Conservation (phyloP, 2,329 filamentous ascomycete genomes). For the Diaporthe citri region DNA sequence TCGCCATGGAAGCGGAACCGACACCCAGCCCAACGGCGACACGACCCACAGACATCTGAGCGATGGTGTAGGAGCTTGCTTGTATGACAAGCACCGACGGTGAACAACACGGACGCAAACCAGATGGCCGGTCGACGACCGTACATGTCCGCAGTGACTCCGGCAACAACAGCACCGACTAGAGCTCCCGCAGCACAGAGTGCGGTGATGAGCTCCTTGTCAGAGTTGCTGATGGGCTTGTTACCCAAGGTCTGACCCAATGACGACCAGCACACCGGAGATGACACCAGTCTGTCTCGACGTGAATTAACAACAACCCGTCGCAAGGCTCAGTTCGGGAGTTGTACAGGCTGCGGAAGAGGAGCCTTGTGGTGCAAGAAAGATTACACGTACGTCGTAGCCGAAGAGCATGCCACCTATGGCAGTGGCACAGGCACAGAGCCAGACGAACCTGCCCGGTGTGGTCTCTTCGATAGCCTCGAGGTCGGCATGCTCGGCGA, state of each 20-base stretch:
- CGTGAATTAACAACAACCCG: not conserved
- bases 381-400: slow-evolving; percentile 54
- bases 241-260: slow-evolving; percentile 57
- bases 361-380: too few relatives aligned
- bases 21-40: slow-evolving; percentile 11
- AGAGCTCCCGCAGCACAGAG: slow-evolving; percentile 63
- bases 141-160: slow-evolving; percentile 52
- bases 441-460: slow-evolving; percentile 39
- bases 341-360: not conserved
- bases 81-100: slow-evolving; percentile 35
- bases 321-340: not conserved
- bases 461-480: slow-evolving; percentile 40
- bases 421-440: slow-evolving; percentile 22
- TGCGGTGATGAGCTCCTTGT: slow-evolving; percentile 65
- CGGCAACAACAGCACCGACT: slow-evolving; percentile 55
- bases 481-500: slow-evolving; percentile 18
- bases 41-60: slow-evolving; percentile 14
- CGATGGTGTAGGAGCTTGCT: not conserved
- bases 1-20: slow-evolving; percentile 17
- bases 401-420: slow-evolving; percentile 49
- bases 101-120: slow-evolving; percentile 55
- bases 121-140: slow-evolving; percentile 57
- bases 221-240: slow-evolving; percentile 52
- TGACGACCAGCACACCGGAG: slow-evolving; percentile 57
- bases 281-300: slow-evolving; percentile 53